phyloP scores from a whole-genome alignment of 805 yeast species.

The Kodamaea neixiangensis region DNA sequence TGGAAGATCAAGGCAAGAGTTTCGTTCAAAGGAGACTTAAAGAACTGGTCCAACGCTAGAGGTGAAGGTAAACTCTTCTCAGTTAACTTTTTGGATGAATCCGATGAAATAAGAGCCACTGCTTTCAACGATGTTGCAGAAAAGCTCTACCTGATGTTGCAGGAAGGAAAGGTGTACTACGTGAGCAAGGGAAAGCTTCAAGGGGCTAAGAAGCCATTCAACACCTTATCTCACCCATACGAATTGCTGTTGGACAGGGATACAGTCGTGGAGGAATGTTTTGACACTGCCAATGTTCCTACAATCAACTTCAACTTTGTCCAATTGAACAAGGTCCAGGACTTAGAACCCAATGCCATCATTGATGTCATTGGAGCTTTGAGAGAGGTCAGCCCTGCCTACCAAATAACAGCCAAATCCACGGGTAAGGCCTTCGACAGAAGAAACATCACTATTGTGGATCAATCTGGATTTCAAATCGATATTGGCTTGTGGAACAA shows the following conservation, averaged over 20 bases:
- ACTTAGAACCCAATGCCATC: slow-evolving; percentile 66
- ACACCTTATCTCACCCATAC: slow-evolving; percentile 82
- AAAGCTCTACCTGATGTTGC: slow-evolving; percentile 68
- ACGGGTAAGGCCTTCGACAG: slow-evolving; percentile 92
- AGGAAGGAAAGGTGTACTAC: slow-evolving; percentile 88
- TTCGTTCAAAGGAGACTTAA: slow-evolving; percentile 81
- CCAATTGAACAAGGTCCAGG: slow-evolving; percentile 64
- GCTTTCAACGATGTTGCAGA: slow-evolving; percentile 90
- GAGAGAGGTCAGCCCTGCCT: slow-evolving; percentile 70
- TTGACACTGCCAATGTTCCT: slow-evolving; percentile 67
- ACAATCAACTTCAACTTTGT: slow-evolving; percentile 75
- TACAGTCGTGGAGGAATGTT: slow-evolving; percentile 69
- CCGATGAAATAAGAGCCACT: slow-evolving; percentile 95
- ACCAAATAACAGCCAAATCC: slow-evolving; percentile 78
- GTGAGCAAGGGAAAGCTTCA: slow-evolving; percentile 79
- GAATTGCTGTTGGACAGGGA: slow-evolving; percentile 83
- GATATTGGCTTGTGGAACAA: slow-evolving; percentile 89
- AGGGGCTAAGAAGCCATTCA: slow-evolving; percentile 82
- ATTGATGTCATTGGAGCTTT: slow-evolving; percentile 89
- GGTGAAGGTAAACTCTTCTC: slow-evolving; percentile 92
- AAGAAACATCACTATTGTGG: slow-evolving; percentile 86
- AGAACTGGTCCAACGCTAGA: slow-evolving; percentile 81
- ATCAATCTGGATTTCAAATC: slow-evolving; percentile 74
- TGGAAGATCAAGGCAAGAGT: slow-evolving; percentile 96
- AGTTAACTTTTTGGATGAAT: slow-evolving; percentile 86